Percentiles rank a stretch among this genome's conserved stretches.
These are phyloP conservation scores for Gossypium schwendimanii DNA, from an alignment of 441 rosid genomes.

Conservation along the genomic window DNA sequence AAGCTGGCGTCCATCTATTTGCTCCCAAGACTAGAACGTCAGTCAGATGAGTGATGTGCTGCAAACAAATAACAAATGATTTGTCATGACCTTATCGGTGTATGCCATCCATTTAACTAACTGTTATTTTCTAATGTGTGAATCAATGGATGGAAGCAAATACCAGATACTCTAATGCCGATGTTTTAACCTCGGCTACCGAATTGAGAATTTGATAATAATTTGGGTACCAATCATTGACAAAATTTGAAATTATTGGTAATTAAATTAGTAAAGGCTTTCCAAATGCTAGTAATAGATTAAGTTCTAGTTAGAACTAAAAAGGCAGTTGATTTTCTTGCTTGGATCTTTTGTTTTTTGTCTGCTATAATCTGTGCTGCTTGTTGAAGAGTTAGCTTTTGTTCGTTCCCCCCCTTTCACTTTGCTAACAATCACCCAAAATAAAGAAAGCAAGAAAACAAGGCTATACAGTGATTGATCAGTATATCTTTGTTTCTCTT, in stretches of 20 bases:
- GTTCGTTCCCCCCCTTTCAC: not conserved
- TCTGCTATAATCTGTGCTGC: not conserved
- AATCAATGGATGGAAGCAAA: not conserved
- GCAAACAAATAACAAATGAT: not conserved
- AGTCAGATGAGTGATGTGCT: not conserved
- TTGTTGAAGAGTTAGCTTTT: conserved; percentile 20
- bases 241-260: not conserved
- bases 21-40: not conserved
- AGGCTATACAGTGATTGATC: not conserved
- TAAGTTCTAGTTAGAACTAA: not conserved
- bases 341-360: too few species aligned
- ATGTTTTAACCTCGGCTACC: not conserved
- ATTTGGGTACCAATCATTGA: not conserved
- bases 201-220: not conserved
- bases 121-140: not conserved
- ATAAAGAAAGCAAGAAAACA: too few species aligned
- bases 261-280: not conserved
- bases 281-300: not conserved
- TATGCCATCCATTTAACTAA: not conserved
- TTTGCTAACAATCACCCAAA: not conserved
- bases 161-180: not conserved
- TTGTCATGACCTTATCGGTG: not conserved
- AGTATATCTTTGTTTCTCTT: not conserved
- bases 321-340: not conserved
- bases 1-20: not conserved